Evolutionary conservation across 805 yeast species (phyloP).

Genomic region (Isabelozyma rhagii): DNA sequence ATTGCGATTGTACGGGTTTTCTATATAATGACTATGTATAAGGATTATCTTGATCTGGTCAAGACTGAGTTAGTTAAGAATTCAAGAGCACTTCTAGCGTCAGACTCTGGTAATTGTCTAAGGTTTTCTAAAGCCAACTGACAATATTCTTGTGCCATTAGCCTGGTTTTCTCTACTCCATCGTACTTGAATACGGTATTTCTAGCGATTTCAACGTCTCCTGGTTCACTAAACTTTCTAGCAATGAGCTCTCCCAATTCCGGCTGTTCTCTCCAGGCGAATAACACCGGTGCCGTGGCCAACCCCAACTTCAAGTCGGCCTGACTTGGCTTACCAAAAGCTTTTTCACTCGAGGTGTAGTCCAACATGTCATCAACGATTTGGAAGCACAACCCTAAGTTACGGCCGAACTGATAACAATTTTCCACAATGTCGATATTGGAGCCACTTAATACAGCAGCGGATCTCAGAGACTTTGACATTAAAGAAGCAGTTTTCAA

Average conservation of each 20-base stretch:
- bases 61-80: constrained; percentile 79
- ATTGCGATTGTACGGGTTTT: background rate
- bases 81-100: constrained; percentile 83
- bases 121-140: constrained; percentile 70
- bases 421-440: constrained; percentile 71
- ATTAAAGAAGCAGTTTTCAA: constrained; percentile 91
- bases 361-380: constrained; percentile 95
- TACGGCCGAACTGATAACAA: constrained; percentile 88
- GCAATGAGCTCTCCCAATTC: constrained; percentile 79
- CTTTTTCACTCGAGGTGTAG: constrained; percentile 80
- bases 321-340: constrained; percentile 92
- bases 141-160: constrained; percentile 77
- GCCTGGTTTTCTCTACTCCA: constrained; percentile 75
- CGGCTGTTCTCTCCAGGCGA: constrained; percentile 89
- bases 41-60: constrained; percentile 64
- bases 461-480: constrained; percentile 89
- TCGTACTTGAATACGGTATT: constrained; percentile 63
- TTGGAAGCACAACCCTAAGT: constrained; percentile 93
- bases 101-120: constrained; percentile 77
- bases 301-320: constrained; percentile 92
- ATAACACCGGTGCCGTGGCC: constrained; percentile 95
- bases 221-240: constrained; percentile 74
- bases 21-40: background rate
- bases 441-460: constrained; percentile 90
- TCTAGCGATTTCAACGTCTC: constrained; percentile 84